Percentiles rank a stretch among this genome's conserved stretches.
Conservation (phyloP, 2,329 filamentous ascomycete genomes). For the Cercospora beticola region DNA sequence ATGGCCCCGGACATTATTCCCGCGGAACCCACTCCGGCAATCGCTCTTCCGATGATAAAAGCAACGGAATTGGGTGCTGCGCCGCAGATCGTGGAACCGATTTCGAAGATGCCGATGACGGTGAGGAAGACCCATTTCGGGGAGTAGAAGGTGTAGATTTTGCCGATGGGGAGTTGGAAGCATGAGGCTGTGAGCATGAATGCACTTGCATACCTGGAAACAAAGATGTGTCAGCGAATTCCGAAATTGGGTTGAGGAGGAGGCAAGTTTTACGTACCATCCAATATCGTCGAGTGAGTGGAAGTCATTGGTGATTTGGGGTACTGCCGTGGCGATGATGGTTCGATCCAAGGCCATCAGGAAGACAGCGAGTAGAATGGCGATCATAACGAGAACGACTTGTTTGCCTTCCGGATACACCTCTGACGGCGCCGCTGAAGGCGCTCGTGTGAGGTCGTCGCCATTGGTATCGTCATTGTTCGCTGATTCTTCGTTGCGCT, state of each 20-base stretch:
- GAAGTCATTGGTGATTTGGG: conserved; percentile 44
- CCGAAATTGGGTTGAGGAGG: not conserved
- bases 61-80: conserved; percentile 39
- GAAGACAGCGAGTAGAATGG: conserved; percentile 32
- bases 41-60: conserved; percentile 45
- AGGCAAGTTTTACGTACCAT: conserved; percentile 34
- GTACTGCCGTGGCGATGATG: conserved; percentile 42
- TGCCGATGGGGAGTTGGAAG: conserved; percentile 50
- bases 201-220: conserved; percentile 29
- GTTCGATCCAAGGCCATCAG: conserved; percentile 34
- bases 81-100: conserved; percentile 57
- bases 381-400: conserved; percentile 27
- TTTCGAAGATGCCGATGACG: conserved; percentile 51
- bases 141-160: conserved; percentile 48
- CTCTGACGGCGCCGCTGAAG: conserved; percentile 25
- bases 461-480: not conserved
- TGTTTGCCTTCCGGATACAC: conserved; percentile 24
- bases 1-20: conserved; percentile 38
- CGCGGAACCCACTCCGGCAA: conserved; percentile 44
- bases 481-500: not conserved
- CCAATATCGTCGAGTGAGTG: conserved; percentile 41
- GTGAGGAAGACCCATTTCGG: conserved; percentile 41
- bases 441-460: conserved; percentile 9
- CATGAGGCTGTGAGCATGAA: conserved; percentile 48
- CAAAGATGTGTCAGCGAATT: not conserved